phyloP scores from a whole-genome alignment of 768 basidiomycete species.

The Fomitopsis pulvina region DNA sequence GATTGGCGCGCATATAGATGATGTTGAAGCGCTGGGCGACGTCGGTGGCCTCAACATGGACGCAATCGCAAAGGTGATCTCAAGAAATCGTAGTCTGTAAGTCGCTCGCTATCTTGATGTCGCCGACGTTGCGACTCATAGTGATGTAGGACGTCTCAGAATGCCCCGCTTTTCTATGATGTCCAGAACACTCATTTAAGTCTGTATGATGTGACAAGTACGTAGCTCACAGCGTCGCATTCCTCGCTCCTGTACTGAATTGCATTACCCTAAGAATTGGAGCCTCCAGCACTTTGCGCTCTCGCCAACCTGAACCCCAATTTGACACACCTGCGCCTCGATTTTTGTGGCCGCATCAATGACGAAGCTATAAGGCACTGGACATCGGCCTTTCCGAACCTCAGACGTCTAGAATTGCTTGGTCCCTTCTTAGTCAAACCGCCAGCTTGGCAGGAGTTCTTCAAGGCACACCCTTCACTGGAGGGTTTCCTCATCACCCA shows the following conservation, averaged over 20 bases:
- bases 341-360: slow-evolving; percentile 81
- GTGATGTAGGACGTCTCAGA: slow-evolving; percentile 59
- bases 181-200: slow-evolving; percentile 57
- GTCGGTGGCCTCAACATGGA: slow-evolving; percentile 83
- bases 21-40: slow-evolving; percentile 85
- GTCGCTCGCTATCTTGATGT: slow-evolving; percentile 23
- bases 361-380: slow-evolving; percentile 53
- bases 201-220: slow-evolving; percentile 89
- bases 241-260: background rate
- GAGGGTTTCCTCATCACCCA: slow-evolving; percentile 76
- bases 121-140: slow-evolving; percentile 2
- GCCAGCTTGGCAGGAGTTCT: slow-evolving; percentile 69
- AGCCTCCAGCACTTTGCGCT: slow-evolving; percentile 57
- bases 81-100: slow-evolving; percentile 76
- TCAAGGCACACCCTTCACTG: slow-evolving; percentile 56
- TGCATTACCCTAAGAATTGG: slow-evolving; percentile 46
- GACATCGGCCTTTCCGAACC: slow-evolving; percentile 52
- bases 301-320: slow-evolving; percentile 82
- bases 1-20: slow-evolving; percentile 79
- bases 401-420: slow-evolving; percentile 71
- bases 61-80: slow-evolving; percentile 74
- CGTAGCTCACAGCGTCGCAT: slow-evolving; percentile 21
- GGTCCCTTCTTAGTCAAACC: slow-evolving; percentile 83
- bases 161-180: slow-evolving; percentile 81
- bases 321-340: slow-evolving; percentile 70